Percentiles rank a stretch among this genome's conserved stretches.
Evolutionary conservation across 2,329 filamentous ascomycete genomes (phyloP).

Genomic region (Teratosphaeria nubilosa): DNA sequence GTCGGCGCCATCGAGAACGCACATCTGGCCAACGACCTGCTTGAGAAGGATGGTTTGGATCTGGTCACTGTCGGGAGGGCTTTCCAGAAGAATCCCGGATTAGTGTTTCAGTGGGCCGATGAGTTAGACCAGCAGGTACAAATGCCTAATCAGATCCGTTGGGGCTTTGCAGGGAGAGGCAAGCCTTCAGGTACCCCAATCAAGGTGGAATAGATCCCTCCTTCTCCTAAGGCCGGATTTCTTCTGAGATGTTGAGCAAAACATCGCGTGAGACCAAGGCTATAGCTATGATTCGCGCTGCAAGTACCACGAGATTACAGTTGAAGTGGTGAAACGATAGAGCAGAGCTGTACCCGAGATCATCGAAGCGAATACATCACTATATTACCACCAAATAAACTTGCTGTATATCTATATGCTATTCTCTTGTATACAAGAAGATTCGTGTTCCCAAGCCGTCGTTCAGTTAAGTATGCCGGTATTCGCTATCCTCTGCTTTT

Average conservation of each 20-base stretch:
- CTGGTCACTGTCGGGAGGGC: conserved; percentile 63
- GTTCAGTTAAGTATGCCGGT: background rate
- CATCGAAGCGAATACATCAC: background rate
- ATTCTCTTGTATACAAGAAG: background rate
- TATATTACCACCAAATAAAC: background rate
- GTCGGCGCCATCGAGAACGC: conserved; percentile 66
- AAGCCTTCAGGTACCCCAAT: conserved; percentile 19
- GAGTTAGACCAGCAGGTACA: conserved; percentile 61
- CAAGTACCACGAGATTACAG: background rate
- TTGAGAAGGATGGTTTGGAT: conserved; percentile 47
- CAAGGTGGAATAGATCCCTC: background rate
- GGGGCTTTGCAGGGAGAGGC: conserved; percentile 43
- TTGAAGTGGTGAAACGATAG: background rate
- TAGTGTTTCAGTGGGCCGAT: conserved; percentile 63
- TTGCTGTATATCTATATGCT: background rate
- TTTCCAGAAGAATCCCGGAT: conserved; percentile 73
- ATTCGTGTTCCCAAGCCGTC: background rate
- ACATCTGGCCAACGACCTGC: conserved; percentile 54
- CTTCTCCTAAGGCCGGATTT: background rate
- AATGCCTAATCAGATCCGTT: conserved; percentile 63
- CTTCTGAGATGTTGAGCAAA: background rate
- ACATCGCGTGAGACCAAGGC: background rate
- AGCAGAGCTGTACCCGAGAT: background rate
- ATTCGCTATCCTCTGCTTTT: background rate
- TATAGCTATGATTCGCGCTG: background rate